These are phyloP conservation scores for Hericium alpestre DNA, from an alignment of 768 basidiomycete genomes.

Conservation along the genomic window DNA sequence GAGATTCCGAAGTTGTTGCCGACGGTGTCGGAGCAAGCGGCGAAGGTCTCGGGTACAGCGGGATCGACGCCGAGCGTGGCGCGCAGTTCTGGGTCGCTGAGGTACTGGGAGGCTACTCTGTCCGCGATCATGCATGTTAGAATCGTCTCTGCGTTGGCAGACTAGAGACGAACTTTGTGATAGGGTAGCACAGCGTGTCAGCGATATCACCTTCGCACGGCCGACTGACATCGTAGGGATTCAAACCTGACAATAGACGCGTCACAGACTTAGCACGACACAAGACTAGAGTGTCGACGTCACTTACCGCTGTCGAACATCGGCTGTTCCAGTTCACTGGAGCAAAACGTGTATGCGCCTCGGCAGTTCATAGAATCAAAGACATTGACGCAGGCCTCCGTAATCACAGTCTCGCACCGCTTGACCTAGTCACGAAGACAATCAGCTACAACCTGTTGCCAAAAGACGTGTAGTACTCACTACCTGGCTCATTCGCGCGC, in stretches of 20 bases:
- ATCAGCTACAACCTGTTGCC: not conserved
- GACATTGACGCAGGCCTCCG: conserved; percentile 29
- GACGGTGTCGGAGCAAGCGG: conserved; percentile 33
- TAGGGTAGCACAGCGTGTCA: conserved; percentile 49
- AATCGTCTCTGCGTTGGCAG: not conserved
- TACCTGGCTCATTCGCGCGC: not conserved
- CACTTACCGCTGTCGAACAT: too few species aligned
- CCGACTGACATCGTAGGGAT: conserved; percentile 63
- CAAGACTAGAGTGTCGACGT: too few species aligned
- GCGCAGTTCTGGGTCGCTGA: conserved; percentile 47
- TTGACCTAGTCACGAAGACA: conserved; percentile 30
- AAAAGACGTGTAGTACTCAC: not conserved
- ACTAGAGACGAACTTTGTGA: conserved; percentile 26
- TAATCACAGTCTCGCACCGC: conserved; percentile 30
- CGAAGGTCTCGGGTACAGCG: conserved; percentile 28
- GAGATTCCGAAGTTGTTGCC: conserved; percentile 33
- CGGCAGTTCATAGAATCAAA: conserved; percentile 34
- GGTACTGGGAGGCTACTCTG: conserved; percentile 51
- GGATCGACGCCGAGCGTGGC: conserved; percentile 52
- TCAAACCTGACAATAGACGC: conserved; percentile 24
- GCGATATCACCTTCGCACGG: conserved; percentile 39
- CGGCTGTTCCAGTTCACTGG: not conserved
- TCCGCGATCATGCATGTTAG: not conserved
- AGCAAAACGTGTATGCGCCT: conserved; percentile 32
- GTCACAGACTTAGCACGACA: conserved; percentile 9